A percentile compares a stretch with the other conserved stretches of the same genome.
Evolutionary conservation across 805 yeast species (phyloP).

Genomic region (Tetrapisispora taiwanensis): DNA sequence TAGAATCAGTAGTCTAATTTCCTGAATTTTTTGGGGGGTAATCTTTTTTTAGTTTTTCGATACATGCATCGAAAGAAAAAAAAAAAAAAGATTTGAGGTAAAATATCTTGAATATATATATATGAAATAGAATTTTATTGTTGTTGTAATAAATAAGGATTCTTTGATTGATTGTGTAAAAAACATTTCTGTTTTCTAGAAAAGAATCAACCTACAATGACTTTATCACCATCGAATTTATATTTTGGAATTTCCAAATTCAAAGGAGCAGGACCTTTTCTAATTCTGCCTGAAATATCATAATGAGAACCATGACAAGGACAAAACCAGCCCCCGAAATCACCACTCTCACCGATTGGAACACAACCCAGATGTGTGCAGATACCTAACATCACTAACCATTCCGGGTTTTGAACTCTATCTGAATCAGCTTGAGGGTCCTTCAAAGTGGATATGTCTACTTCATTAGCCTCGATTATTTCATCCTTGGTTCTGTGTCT

Average conservation of each 20-base stretch:
- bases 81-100: no score
- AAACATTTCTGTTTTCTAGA: no score
- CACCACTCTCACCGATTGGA: slow-evolving; percentile 99
- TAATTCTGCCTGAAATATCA: slow-evolving; percentile 99
- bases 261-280: slow-evolving; percentile 99
- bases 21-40: no score
- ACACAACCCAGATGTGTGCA: slow-evolving; percentile 99
- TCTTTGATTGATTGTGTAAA: no score
- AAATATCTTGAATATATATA: neutral
- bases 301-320: slow-evolving; percentile 99
- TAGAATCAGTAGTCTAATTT: no score
- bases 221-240: slow-evolving; percentile 73
- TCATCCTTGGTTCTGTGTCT: slow-evolving; percentile 95
- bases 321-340: slow-evolving; percentile 99
- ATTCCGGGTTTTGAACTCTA: slow-evolving; percentile 93
- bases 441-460: slow-evolving; percentile 69
- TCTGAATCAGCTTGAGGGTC: slow-evolving; percentile 91
- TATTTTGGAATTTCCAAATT: slow-evolving; percentile 95
- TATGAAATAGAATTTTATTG: no score
- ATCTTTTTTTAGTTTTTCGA: no score
- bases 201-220: slow-evolving; percentile 68
- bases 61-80: no score
- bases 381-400: slow-evolving; percentile 98
- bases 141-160: no score
- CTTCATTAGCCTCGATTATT: slow-evolving; percentile 85